A percentile compares a stretch with the other conserved stretches of the same genome.
These are phyloP conservation scores for Turnera subulata DNA, from an alignment of 345 rosid genomes.

Conservation along the genomic window DNA sequence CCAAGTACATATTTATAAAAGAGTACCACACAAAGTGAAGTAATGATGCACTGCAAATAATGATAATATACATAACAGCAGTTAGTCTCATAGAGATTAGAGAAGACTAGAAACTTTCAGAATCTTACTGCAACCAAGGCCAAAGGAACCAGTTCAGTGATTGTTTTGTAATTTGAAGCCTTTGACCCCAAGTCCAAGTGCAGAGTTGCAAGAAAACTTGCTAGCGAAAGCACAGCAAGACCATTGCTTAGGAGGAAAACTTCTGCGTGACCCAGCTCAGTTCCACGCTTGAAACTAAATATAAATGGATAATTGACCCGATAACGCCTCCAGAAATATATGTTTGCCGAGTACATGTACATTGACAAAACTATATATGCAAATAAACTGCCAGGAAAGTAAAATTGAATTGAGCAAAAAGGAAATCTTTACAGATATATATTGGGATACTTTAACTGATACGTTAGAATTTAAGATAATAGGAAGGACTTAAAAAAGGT, in stretches of 20 bases:
- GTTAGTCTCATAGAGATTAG: too few species aligned
- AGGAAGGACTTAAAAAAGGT: too few species aligned
- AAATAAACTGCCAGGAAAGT: constrained; percentile 51
- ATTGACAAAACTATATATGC: constrained; percentile 55
- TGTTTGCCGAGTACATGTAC: constrained; percentile 53
- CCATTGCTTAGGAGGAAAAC: constrained; percentile 63
- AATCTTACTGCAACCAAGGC: constrained; percentile 46
- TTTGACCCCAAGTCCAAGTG: constrained; percentile 46
- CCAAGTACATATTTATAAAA: too few species aligned
- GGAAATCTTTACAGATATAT: too few species aligned
- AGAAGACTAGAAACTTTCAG: too few species aligned
- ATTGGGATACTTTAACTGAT: too few species aligned
- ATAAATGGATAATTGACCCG: constrained; percentile 67
- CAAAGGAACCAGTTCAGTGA: constrained; percentile 59
- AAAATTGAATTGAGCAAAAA: background rate
- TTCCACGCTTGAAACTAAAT: constrained; percentile 70
- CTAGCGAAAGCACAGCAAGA: constrained; percentile 51
- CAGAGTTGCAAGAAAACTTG: constrained; percentile 53
- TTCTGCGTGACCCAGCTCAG: constrained; percentile 55
- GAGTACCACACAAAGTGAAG: constrained; percentile 30
- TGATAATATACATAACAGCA: too few species aligned
- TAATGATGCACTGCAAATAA: background rate
- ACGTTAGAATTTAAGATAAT: too few species aligned
- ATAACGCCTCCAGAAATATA: constrained; percentile 67
- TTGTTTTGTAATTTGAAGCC: constrained; percentile 32